Conservation (phyloP, 371 early-diverging fungal species). For the Dipsacomyces acuminosporus region DNA sequence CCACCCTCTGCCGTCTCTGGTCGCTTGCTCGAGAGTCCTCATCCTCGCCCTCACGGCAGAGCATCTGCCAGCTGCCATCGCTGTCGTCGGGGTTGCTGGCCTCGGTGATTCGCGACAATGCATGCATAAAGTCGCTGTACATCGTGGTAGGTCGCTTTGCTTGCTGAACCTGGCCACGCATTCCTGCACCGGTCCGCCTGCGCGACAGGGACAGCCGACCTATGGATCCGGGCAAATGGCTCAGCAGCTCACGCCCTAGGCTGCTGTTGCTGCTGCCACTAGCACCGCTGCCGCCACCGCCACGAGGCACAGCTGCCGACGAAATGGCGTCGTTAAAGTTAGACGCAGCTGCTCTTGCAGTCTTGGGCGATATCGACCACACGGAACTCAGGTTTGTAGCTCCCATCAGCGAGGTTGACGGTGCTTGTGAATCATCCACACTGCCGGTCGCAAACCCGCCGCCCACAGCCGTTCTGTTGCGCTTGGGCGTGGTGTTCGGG, state of each 20-base stretch:
- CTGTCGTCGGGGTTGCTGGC: constrained; percentile 4
- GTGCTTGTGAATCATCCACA: not conserved
- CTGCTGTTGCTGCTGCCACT: constrained; percentile 4
- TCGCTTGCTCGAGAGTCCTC: not conserved
- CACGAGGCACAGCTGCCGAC: not conserved
- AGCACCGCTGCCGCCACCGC: too few relatives aligned
- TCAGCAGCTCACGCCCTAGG: not conserved
- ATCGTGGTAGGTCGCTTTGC: not conserved
- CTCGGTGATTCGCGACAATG: constrained; percentile 19
- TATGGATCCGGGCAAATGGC: too few relatives aligned
- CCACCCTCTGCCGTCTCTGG: too few relatives aligned
- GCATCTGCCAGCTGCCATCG: constrained; percentile 15
- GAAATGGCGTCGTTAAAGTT: constrained; percentile 17
- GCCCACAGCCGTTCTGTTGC: not conserved
- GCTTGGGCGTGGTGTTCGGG: too few relatives aligned
- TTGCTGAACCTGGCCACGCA: too few relatives aligned
- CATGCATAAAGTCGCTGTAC: constrained; percentile 5
- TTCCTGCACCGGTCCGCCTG: too few relatives aligned
- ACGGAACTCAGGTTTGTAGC: not conserved
- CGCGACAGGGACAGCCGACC: too few relatives aligned
- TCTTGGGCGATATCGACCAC: constrained; percentile 7
- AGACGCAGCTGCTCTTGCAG: constrained; percentile 12
- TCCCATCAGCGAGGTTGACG: constrained; percentile 4
- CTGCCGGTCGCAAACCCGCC: not conserved
- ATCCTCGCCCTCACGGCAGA: constrained; percentile 5